These are phyloP conservation scores for Fusarium falciforme DNA, from an alignment of 2,329 filamentous ascomycete genomes.

Conservation along the genomic window DNA sequence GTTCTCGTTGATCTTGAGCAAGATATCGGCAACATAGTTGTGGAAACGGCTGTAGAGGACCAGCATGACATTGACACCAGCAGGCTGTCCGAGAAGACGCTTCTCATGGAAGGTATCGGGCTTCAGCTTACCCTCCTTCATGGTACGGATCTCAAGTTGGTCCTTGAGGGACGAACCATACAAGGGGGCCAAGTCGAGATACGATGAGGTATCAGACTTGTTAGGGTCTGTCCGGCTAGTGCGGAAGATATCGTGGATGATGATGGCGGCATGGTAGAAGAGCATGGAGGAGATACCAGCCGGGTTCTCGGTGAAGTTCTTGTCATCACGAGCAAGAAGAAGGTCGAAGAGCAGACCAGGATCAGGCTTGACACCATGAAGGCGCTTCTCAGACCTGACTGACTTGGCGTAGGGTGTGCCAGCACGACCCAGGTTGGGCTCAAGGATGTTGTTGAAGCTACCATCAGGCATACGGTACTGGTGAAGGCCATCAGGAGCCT, in stretches of 20 bases:
- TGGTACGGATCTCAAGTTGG: slow-evolving; percentile 71
- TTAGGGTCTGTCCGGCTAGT: slow-evolving; percentile 69
- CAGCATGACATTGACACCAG: slow-evolving; percentile 74
- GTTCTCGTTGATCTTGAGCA: slow-evolving; percentile 75
- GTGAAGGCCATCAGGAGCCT: slow-evolving; percentile 51
- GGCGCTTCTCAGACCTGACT: slow-evolving; percentile 67
- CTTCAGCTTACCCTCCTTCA: slow-evolving; percentile 75
- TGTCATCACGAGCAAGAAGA: slow-evolving; percentile 67
- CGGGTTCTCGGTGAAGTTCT: slow-evolving; percentile 70
- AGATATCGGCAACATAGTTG: slow-evolving; percentile 72
- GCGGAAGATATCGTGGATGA: slow-evolving; percentile 52
- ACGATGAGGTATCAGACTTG: slow-evolving; percentile 76
- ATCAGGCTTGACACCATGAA: slow-evolving; percentile 71
- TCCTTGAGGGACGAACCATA: slow-evolving; percentile 76
- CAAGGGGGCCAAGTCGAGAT: slow-evolving; percentile 78
- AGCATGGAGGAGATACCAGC: slow-evolving; percentile 80
- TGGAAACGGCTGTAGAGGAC: slow-evolving; percentile 78
- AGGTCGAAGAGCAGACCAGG: slow-evolving; percentile 75
- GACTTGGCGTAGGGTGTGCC: slow-evolving; percentile 76
- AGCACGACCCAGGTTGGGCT: slow-evolving; percentile 73
- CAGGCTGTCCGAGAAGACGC: slow-evolving; percentile 73
- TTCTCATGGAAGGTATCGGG: slow-evolving; percentile 77
- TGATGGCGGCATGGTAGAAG: slow-evolving; percentile 79
- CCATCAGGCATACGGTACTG: slow-evolving; percentile 53
- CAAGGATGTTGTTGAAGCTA: slow-evolving; percentile 66